A percentile compares a stretch with the other conserved stretches of the same genome.
phyloP scores from a whole-genome alignment of 2,329 filamentous ascomycete genomes.

The Aspergillus tamarii region DNA sequence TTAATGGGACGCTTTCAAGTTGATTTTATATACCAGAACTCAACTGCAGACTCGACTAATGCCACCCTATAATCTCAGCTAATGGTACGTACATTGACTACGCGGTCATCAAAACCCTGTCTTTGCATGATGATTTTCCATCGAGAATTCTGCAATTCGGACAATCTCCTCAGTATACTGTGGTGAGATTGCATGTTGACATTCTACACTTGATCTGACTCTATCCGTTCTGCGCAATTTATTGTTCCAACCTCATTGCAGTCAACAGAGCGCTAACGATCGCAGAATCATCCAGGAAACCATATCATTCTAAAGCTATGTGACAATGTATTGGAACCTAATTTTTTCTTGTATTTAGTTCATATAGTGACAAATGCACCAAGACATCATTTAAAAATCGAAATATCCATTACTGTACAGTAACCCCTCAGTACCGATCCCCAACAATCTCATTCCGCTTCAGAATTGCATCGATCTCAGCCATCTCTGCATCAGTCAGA shows the following conservation, averaged over 20 bases:
- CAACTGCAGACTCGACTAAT: neutral
- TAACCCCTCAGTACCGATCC: conserved; percentile 26
- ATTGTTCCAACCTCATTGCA: conserved; percentile 9
- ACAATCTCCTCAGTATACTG: conserved; percentile 40
- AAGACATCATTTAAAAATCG: neutral
- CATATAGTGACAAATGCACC: neutral
- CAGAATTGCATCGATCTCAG: conserved; percentile 56
- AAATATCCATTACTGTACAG: neutral
- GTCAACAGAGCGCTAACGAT: conserved; percentile 19
- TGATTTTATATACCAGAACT: neutral
- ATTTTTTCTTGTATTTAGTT: neutral
- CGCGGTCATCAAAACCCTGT: neutral
- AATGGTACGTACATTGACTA: neutral
- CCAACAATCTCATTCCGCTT: conserved; percentile 47
- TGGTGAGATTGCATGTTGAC: conserved; percentile 50
- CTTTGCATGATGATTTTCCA: conserved; percentile 39
- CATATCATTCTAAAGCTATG: neutral
- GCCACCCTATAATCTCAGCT: neutral
- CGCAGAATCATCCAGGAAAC: conserved; percentile 6
- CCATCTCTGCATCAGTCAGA: conserved; percentile 44
- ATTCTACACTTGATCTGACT: conserved; percentile 52
- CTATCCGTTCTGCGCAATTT: conserved; percentile 3
- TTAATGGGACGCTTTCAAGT: neutral
- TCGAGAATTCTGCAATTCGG: conserved; percentile 52
- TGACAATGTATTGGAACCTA: no score